A percentile compares a stretch with the other conserved stretches of the same genome.
These are phyloP conservation scores for Mallotus repandus DNA, from an alignment of 441 rosid genomes.

Conservation along the genomic window DNA sequence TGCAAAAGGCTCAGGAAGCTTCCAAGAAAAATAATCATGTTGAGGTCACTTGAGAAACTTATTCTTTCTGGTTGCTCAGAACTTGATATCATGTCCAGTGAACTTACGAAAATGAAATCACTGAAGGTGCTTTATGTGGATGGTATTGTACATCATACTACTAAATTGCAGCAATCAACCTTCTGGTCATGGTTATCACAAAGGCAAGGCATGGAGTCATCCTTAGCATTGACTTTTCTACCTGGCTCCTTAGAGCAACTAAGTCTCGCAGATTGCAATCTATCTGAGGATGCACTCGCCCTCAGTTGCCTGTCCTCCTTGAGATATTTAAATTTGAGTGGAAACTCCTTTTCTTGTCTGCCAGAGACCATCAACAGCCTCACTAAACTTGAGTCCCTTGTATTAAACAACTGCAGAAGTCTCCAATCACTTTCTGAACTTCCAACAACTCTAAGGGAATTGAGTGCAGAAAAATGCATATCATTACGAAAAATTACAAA, in stretches of 20 bases:
- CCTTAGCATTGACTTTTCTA: conserved; percentile 4
- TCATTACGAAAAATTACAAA: conserved; percentile 15
- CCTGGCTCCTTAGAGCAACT: conserved; percentile 16
- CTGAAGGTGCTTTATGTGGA: conserved; percentile 25
- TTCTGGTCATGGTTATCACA: conserved; percentile 17
- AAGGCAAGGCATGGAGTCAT: conserved; percentile 13
- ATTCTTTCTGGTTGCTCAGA: conserved; percentile 28
- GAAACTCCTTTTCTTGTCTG: conserved; percentile 17
- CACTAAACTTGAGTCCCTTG: conserved; percentile 21
- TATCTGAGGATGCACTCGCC: conserved; percentile 12
- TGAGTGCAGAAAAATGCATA: conserved; percentile 19
- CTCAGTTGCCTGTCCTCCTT: conserved; percentile 11
- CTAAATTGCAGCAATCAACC: neutral
- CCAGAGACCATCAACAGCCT: conserved; percentile 15
- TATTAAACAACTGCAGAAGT: conserved; percentile 17
- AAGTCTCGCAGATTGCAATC: conserved; percentile 24
- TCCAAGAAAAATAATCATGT: conserved; percentile 17
- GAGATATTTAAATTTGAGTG: conserved; percentile 19
- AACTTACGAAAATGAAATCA: conserved; percentile 17
- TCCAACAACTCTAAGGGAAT: conserved; percentile 16
- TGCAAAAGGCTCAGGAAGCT: conserved; percentile 28
- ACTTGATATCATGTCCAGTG: conserved; percentile 18
- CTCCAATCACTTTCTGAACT: conserved; percentile 26
- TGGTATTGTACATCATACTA: conserved; percentile 3
- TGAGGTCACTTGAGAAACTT: conserved; percentile 31